Conservation (phyloP, 441 rosid species). For the Erodium trifolium region DNA sequence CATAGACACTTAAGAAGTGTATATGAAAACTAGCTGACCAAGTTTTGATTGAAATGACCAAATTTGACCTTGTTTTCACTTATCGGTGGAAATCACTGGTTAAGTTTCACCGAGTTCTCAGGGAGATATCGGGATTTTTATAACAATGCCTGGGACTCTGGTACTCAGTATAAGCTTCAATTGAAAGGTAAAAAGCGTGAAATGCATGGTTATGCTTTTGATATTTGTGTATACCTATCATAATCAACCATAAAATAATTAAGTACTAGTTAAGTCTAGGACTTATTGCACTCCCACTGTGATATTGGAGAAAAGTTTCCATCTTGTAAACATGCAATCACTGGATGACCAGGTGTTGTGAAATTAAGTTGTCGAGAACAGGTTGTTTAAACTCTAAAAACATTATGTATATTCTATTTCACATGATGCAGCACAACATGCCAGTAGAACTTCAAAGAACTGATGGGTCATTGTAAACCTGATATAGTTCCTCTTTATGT, state of each 20-base stretch:
- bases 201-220: slow-evolving; percentile 1
- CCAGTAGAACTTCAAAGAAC: slow-evolving; percentile 2
- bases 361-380: slow-evolving; percentile 1
- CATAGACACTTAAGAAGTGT: no score
- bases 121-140: no score
- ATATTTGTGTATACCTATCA: background rate
- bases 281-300: background rate
- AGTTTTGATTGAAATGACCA: no score
- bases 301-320: background rate
- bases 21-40: no score
- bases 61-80: no score
- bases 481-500: background rate
- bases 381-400: background rate
- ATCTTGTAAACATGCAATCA: background rate
- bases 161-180: background rate
- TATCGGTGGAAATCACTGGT: no score
- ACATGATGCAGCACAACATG: background rate
- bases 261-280: background rate
- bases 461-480: slow-evolving; percentile 4
- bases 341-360: background rate
- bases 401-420: background rate
- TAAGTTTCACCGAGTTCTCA: no score
- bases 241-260: background rate
- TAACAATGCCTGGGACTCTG: background rate
- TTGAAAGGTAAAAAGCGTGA: background rate